Base-by-base conservation (phyloP, 257 asterid species). In the Rhazya stricta region DNA sequence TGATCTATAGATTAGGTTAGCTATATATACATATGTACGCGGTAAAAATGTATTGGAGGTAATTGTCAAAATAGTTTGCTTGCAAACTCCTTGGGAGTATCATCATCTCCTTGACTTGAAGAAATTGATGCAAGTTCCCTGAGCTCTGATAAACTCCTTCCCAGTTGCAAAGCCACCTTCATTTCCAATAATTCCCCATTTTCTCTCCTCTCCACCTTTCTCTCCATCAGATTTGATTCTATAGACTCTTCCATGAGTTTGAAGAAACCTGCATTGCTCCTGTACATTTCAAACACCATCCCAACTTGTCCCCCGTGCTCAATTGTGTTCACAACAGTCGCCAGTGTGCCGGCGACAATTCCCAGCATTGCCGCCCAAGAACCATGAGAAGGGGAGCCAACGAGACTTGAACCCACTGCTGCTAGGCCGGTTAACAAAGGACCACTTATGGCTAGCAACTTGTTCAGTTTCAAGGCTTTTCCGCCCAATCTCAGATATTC, bases 261-360 rank as follows among this genome's bases (percentile, higher is more conserved):
- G 16, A 92, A 92, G 81, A 92, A 90, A 27, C 97, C 97, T 0
- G 96, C 97, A 5, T 87, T 87, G 83, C 90, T 79, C n/a, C 97
- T 57, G 61, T 92, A 92, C 96, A 87, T 89, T 70, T 92, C 97
- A 36, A 88, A 85, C 86, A 88, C 90, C 96, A 90, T 92, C 13
- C 97, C 97, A 30, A 90, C 89, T 67, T 90, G 96, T 29, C 86
- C 90, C 0, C 96, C 97, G 56, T 92, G 97, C 48, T 92, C 92
- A 1, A 90, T 0, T 39, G 87, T 73, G 81, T 86, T 92, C 74
- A 89, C 91, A 23, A 81, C 88, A 15, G 81, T 86, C 3, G 93
- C 97, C 82, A 90, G 67, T 29, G 94, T 92, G 0, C 97, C 97
- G 0, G 87, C 89, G 3, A 73, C 75, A 3, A 88, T 85, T 18